Conservation (phyloP, 1,284 basidiomycete species). For the Austroboletus novae-zelandiae region DNA sequence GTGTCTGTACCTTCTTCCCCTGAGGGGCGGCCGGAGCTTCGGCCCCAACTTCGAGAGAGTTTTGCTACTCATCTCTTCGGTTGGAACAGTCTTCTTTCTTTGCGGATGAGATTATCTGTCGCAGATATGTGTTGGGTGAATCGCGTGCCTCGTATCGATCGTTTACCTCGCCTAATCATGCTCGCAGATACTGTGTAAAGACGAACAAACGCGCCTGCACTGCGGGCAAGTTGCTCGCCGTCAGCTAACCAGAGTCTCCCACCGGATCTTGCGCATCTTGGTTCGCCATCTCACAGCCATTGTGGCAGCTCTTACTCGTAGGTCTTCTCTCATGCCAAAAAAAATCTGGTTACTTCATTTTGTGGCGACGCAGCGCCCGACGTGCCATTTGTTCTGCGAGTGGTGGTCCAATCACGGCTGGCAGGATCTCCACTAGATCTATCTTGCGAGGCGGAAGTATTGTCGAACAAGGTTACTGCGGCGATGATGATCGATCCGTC, state of each 20-base stretch:
- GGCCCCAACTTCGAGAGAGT: constrained; percentile 46
- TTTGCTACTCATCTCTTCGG: constrained; percentile 60
- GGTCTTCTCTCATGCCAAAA: constrained; percentile 23
- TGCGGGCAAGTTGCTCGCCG: constrained; percentile 51
- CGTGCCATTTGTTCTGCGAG: constrained; percentile 53
- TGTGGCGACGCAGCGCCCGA: constrained; percentile 45
- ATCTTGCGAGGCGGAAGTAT: constrained; percentile 45
- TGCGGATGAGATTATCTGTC: constrained; percentile 56
- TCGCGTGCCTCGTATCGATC: constrained; percentile 11
- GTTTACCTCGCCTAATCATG: constrained; percentile 8
- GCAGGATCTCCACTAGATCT: constrained; percentile 50
- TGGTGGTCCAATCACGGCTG: constrained; percentile 53
- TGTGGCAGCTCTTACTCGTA: constrained; percentile 44
- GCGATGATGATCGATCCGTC: constrained; percentile 30
- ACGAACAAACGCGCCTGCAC: constrained; percentile 38
- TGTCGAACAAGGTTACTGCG: constrained; percentile 42
- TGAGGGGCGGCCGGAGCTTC: constrained; percentile 33
- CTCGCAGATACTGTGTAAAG: constrained; percentile 44
- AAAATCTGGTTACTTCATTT: constrained; percentile 10
- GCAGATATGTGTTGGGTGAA: constrained; percentile 67
- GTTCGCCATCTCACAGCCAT: constrained; percentile 55
- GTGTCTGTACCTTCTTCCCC: constrained; percentile 34
- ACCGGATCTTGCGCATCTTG: constrained; percentile 52
- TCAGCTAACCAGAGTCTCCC: constrained; percentile 51
- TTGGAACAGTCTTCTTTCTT: constrained; percentile 47